Percentiles rank a stretch among this genome's conserved stretches.
Evolutionary conservation across 805 yeast species (phyloP).

Genomic region (Priceomyces medius): DNA sequence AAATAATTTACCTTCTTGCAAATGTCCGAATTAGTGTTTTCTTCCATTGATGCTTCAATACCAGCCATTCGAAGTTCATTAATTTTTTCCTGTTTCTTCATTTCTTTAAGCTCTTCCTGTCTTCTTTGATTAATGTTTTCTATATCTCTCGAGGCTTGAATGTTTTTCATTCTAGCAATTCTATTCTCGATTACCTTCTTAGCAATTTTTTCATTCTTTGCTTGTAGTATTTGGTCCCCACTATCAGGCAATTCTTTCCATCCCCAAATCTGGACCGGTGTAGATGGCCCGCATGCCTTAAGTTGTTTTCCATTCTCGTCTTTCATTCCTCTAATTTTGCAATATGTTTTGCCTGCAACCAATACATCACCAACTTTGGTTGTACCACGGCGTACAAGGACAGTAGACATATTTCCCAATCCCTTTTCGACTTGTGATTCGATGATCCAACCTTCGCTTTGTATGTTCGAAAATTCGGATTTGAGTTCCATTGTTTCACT

Average conservation of each 20-base stretch:
- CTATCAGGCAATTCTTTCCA: conserved; percentile 94
- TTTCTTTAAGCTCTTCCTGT: conserved; percentile 50
- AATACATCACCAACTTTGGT: conserved; percentile 67
- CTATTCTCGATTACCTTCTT: conserved; percentile 73
- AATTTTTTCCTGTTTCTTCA: conserved; percentile 51
- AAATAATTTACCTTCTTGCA: conserved; percentile 53
- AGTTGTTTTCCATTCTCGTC: conserved; percentile 69
- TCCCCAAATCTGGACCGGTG: conserved; percentile 88
- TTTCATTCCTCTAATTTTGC: conserved; percentile 75
- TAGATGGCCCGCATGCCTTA: conserved; percentile 75
- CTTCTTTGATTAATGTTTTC: conserved; percentile 70
- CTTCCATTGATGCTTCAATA: conserved; percentile 48
- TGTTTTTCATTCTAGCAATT: conserved; percentile 47
- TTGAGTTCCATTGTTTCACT: conserved; percentile 81
- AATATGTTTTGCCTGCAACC: conserved; percentile 84
- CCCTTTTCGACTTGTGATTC: conserved; percentile 84
- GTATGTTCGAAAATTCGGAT: conserved; percentile 51
- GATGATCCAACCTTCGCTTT: conserved; percentile 82
- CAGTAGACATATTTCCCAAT: conserved; percentile 82
- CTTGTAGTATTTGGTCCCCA: conserved; percentile 81
- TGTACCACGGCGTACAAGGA: conserved; percentile 77
- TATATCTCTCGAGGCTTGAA: conserved; percentile 62
- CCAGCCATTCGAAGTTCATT: conserved; percentile 64
- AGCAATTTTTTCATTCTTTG: conserved; percentile 69
- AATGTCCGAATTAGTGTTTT: conserved; percentile 21